Base-by-base conservation (phyloP, 2,329 filamentous ascomycete genomes). In the Colletotrichum agaves region DNA sequence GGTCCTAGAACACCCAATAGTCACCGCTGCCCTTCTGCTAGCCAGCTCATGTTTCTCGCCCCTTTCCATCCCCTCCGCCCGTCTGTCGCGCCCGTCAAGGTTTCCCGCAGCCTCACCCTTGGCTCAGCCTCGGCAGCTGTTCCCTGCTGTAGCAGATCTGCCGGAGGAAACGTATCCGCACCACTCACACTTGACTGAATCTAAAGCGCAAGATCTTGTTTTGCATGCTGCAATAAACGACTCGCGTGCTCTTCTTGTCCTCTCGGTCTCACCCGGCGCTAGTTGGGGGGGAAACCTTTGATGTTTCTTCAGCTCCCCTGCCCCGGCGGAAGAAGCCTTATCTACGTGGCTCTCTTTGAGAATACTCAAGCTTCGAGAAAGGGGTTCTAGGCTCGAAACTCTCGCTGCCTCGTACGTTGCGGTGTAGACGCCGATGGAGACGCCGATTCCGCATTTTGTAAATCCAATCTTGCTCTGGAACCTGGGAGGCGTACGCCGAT, bases 81-180 rank as follows among this genome's bases (percentile, higher is more conserved):
- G 3, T 12, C 35, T 19, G 15, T 31, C 31, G 27, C 46, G 37
- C 17, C 17, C 21, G 47, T 52, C 10, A 67, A 67, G 64, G 39
- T 67, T 41, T 64, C 31, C 58, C 41, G n/a, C 23, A 31, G 47
- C 46, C 52, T 64, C 46, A 23, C 47, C 41, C 39, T 47, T 35
- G 46, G n/a, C 31, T 23, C 7, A 37, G 27, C 21, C 64, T 67
- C 64, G 64, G 64, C 64, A 59, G 53, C 60, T 46, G 19, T 64
- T 46, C 52, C 46, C 21, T 59, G 61, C 44, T 58, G 61, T 67
- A 59, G 47, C 61, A 64, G 61, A 64, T 63, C 46, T 41, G 61
- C 61, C 41, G 64, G 47, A 63, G 64, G 63, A 46, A 46, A 43
- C 61, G 49, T 17, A 47, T 53, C 53, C 64, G 64, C 46, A 63